These are phyloP conservation scores for Basipetospora sp. DNA, from an alignment of 2,329 filamentous ascomycete species.

Conservation along the genomic window DNA sequence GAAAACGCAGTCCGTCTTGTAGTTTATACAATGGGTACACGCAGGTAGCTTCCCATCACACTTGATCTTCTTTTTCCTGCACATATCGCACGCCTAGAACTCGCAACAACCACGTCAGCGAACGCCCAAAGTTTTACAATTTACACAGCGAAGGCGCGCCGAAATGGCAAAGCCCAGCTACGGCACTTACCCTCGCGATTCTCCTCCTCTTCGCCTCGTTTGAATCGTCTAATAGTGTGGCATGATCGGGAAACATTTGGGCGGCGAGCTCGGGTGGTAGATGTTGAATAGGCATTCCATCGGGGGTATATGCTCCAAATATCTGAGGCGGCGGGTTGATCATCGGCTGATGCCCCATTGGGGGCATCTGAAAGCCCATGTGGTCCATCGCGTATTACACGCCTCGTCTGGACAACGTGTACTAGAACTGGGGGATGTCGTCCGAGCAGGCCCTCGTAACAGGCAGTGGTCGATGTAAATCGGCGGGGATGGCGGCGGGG, in stretches of 20 bases:
- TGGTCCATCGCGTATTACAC: slow-evolving; percentile 28
- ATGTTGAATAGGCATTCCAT: slow-evolving; percentile 43
- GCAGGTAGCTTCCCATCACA: slow-evolving; percentile 91
- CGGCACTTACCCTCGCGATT: slow-evolving; percentile 58
- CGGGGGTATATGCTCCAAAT: slow-evolving; percentile 47
- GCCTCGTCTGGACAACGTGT: no score
- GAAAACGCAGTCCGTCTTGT: slow-evolving; percentile 94
- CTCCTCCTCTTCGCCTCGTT: slow-evolving; percentile 78
- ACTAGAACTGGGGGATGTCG: no score
- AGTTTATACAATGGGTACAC: slow-evolving; percentile 91
- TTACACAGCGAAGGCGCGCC: no score
- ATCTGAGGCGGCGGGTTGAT: slow-evolving; percentile 56
- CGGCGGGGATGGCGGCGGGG: no score
- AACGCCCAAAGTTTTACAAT: no score
- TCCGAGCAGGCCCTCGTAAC: no score
- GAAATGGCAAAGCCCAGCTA: no score
- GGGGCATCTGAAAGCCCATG: slow-evolving; percentile 44
- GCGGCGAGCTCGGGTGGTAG: slow-evolving; percentile 41
- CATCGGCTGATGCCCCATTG: slow-evolving; percentile 39
- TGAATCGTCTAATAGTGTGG: slow-evolving; percentile 44
- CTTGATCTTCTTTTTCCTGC: slow-evolving; percentile 92
- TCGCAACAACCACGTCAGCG: background rate
- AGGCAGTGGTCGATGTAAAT: no score
- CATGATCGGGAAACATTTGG: slow-evolving; percentile 46
- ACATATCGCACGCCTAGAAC: slow-evolving; percentile 83